Base-by-base conservation (phyloP, 768 basidiomycete species). In the Trametes cingulata region DNA sequence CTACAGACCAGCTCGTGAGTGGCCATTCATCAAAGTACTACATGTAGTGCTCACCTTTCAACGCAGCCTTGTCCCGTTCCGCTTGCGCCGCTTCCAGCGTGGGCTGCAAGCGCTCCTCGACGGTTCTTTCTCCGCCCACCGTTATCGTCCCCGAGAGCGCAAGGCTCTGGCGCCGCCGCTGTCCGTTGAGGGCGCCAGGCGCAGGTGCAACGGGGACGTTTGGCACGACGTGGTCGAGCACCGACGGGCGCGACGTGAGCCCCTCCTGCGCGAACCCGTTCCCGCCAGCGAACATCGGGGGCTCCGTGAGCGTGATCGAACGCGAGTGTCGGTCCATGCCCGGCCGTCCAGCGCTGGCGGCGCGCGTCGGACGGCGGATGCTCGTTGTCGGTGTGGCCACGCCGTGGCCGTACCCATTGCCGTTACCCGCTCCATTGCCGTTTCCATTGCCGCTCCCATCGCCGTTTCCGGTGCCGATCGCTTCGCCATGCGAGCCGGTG, bases 91-190 rank as follows among this genome's bases (percentile, higher is more conserved):
- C 69, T 0, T 73, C 61, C 2, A 88, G 68, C 0, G 86, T 89
- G 3, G 84, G 83, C 17, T 74, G 42, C 4, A 90, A 69, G 4
- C 88, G 80, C 52, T 86, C 81, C 9, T 76, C 75, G 0, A 86
- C 70, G 0, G 80, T 69, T 52, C 49, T 65, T 24, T 67, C 67
- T 6, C 57, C 24, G 10, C 25, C 8, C 10, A 35, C 17, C 15
- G 42, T 51, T 15, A 42, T 10, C 17, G 19, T 24, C 19, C 49
- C 46, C 19, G 48, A 55, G 3, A n/a, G 8, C 2, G 42, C 49
- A 20, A 40, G 15, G 24, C 48, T 57, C 10, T 12, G 42, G 10
- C 42, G 51, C 14, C 37, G 35, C n/a, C 29, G 25, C 3, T 48
- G 39, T 10, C 56, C 56, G 29, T 57, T 57, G 6, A 19, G 19